Conservation (phyloP, 495 filamentous ascomycete genomes). For the Podospora bellae-mahoneyi region DNA sequence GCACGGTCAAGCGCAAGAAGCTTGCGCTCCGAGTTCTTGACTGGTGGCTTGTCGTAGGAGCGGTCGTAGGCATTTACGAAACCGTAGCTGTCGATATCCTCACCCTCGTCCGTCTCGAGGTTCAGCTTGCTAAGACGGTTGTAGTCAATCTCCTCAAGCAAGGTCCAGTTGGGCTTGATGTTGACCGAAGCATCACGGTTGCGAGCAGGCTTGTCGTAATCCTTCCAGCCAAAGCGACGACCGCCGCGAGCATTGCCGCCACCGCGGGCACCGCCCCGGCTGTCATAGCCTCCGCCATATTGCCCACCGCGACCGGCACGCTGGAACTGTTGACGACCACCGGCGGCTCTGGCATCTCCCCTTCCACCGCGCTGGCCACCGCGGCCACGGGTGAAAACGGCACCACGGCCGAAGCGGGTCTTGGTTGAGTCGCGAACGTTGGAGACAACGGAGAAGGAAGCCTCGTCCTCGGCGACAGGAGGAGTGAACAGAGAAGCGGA, state of each 20-base stretch:
- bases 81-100: slow-evolving; percentile 91
- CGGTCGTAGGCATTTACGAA: slow-evolving; percentile 98
- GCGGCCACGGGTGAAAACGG: slow-evolving; percentile 82
- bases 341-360: slow-evolving; percentile 62
- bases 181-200: slow-evolving; percentile 93
- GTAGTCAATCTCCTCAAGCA: slow-evolving; percentile 98
- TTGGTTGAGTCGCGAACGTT: slow-evolving; percentile 82
- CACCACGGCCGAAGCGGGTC: slow-evolving; percentile 83
- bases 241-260: slow-evolving; percentile 55
- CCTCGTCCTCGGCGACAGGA: slow-evolving; percentile 90
- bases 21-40: slow-evolving; percentile 81
- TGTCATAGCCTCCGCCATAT: slow-evolving; percentile 53
- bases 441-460: slow-evolving; percentile 95
- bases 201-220: slow-evolving; percentile 96
- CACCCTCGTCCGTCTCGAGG: slow-evolving; percentile 87
- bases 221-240: slow-evolving; percentile 95
- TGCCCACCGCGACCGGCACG: slow-evolving; percentile 44
- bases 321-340: slow-evolving; percentile 56
- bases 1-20: slow-evolving; percentile 85
- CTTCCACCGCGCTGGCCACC: slow-evolving; percentile 73
- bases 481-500: slow-evolving; percentile 82
- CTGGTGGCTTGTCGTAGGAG: slow-evolving; percentile 84
- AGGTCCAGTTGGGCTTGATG: slow-evolving; percentile 89
- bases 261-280: slow-evolving; percentile 57
- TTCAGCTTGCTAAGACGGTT: slow-evolving; percentile 91